A percentile compares a stretch with the other conserved stretches of the same genome.
phyloP scores from a whole-genome alignment of 768 basidiomycete species.

The Rossbeevera mucosa region DNA sequence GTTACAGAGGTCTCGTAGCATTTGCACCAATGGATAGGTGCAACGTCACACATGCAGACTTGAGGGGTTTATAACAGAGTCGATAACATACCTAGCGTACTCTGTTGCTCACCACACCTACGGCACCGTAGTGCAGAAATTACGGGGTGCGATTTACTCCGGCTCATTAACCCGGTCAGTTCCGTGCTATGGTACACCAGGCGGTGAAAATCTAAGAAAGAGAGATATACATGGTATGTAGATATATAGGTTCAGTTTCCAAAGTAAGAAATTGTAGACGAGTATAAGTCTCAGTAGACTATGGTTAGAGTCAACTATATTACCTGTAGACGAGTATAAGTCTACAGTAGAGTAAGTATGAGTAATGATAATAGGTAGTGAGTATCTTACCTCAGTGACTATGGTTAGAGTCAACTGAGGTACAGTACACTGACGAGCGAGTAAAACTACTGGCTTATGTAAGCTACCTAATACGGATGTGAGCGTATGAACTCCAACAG shows the following conservation, averaged over 20 bases:
- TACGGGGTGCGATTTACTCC: not conserved
- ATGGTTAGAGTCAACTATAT: too few relatives aligned
- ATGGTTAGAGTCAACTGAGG: too few relatives aligned
- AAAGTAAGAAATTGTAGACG: slow-evolving; percentile 7
- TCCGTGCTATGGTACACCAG: slow-evolving; percentile 29
- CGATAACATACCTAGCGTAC: not conserved
- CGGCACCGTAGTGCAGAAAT: not conserved
- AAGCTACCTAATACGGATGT: too few relatives aligned
- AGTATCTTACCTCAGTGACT: too few relatives aligned
- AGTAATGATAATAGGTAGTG: too few relatives aligned
- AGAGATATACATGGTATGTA: slow-evolving; percentile 20
- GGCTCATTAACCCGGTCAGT: slow-evolving; percentile 12
- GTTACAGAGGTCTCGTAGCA: slow-evolving; percentile 56
- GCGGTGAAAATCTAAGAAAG: slow-evolving; percentile 15
- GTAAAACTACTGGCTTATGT: too few relatives aligned
- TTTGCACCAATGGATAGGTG: not conserved
- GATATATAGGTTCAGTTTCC: slow-evolving; percentile 22
- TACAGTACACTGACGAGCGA: too few relatives aligned
- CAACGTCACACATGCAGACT: not conserved
- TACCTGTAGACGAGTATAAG: too few relatives aligned
- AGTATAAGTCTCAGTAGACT: too few relatives aligned
- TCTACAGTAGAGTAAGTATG: too few relatives aligned
- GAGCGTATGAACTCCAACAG: too few relatives aligned
- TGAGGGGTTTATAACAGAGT: not conserved
- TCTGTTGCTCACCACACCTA: not conserved